Percentiles rank a stretch among this genome's conserved stretches.
phyloP scores from a whole-genome alignment of 345 rosid genomes.

The Eucalyptus decipiens region DNA sequence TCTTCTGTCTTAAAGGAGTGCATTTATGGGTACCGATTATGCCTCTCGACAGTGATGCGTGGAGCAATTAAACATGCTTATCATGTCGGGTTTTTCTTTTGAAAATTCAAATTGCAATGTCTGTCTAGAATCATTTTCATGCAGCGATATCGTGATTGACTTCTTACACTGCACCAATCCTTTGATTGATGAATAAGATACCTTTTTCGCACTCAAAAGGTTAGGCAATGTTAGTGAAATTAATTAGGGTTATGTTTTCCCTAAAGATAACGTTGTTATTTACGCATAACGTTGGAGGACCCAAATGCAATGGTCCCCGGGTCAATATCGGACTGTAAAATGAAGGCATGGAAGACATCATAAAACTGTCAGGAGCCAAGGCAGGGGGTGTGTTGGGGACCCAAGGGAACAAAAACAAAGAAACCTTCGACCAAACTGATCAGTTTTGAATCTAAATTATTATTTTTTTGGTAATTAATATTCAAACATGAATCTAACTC shows the following conservation, averaged over 20 bases:
- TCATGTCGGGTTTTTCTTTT: not conserved
- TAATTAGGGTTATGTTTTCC: not conserved
- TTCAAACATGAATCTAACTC: not conserved
- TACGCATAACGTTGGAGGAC: not conserved
- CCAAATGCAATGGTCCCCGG: not conserved
- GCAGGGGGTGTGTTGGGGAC: not conserved
- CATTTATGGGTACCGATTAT: not conserved
- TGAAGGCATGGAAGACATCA: not conserved
- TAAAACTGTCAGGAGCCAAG: not conserved
- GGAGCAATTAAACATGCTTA: not conserved
- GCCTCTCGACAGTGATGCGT: not conserved
- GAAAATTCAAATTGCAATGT: not conserved
- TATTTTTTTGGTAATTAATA: not conserved
- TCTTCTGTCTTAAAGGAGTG: not conserved
- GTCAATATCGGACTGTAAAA: not conserved
- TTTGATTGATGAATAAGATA: not conserved
- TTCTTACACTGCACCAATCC: no score
- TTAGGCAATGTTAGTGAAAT: not conserved
- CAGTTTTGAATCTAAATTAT: not conserved
- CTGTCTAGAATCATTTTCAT: not conserved
- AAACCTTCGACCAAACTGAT: not conserved
- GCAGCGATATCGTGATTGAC: not conserved
- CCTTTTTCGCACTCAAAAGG: not conserved
- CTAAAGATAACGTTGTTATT: not conserved
- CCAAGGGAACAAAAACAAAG: not conserved